phyloP scores from a whole-genome alignment of 306 rosid genomes.

The Prunus mume region DNA sequence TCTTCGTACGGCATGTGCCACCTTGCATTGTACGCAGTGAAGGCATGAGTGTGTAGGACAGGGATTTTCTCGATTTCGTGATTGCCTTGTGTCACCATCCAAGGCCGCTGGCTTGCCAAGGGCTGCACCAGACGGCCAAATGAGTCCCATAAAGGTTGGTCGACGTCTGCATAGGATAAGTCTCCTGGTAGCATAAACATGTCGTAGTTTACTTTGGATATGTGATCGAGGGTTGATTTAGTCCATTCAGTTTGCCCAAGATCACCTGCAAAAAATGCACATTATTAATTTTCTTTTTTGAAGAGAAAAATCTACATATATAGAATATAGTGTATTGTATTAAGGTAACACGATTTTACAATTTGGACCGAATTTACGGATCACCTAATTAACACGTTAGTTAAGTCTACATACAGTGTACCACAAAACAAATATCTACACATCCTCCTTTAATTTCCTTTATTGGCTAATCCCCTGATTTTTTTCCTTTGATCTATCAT shows the following conservation, averaged over 20 bases:
- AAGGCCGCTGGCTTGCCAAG: constrained; percentile 73
- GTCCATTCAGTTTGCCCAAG: constrained; percentile 96
- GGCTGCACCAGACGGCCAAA: constrained; percentile 78
- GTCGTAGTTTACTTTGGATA: constrained; percentile 53
- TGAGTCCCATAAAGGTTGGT: constrained; percentile 64
- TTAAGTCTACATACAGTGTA: not conserved
- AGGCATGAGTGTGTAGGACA: constrained; percentile 13
- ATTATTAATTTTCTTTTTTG: not conserved
- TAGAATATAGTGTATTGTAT: no score
- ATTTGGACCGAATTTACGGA: no score
- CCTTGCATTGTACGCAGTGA: constrained; percentile 80
- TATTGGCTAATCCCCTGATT: not conserved
- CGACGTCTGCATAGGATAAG: constrained; percentile 51
- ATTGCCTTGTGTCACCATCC: constrained; percentile 95
- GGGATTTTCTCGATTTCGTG: constrained; percentile 72
- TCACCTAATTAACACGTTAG: no score
- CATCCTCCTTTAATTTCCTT: not conserved
- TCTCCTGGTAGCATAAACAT: constrained; percentile 81
- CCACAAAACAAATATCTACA: not conserved
- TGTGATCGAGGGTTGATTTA: constrained; percentile 50
- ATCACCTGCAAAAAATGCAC: constrained; percentile 46
- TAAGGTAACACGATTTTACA: no score
- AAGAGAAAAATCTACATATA: no score
- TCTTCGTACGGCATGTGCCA: constrained; percentile 78
- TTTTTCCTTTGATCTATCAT: no score